Base-by-base conservation (phyloP, 805 yeast species). In the Metschnikowia aberdeeniae region DNA sequence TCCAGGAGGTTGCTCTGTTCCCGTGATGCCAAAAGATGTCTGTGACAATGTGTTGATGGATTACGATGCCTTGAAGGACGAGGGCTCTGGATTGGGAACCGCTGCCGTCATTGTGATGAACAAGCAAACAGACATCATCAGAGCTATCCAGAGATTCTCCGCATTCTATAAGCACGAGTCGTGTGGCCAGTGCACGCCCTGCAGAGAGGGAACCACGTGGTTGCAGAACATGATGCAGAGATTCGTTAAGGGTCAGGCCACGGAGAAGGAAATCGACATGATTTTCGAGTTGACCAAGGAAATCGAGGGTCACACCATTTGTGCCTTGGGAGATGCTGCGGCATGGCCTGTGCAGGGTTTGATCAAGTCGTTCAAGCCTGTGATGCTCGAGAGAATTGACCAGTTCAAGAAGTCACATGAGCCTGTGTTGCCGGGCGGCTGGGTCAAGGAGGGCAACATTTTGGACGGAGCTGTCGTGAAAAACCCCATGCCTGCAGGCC, bases 271-370 rank as follows among this genome's bases (percentile, higher is more conserved):
- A 67, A 88, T 88, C 58, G 96, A 88, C 61, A 81, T 80, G 86
- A 81, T 89, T 47, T 76, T 78, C 58, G 96, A 88, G 70, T 80
- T 88, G 58, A 82, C 90, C 49, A 85, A 86, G 72, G 89, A 86
- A 65, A 81, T 87, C 56, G 95, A 88, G 69, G 95, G 95, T 40
- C 96, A 88, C 69, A 86, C 95, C 42, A 87, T 87, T 60, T 87
- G 96, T 72, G 96, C 95, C 28, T 75, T 87, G 61, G 96, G 96
- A 48, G 96, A 87, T 62, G 96, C 96, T 29, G 89, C 95, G 47
- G 89, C 93, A 27, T 87, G 96, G 96, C 96, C 96, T 36, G 78
- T 88, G 51, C 95, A 88, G 70, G 96, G 96, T 47, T 77, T 87
- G 54, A 85, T 88, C 57, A 83, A 84, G 66, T 83, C 86, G 53